Conservation (phyloP, 2,329 filamentous ascomycete genomes). For the Coniochaeta hoffmannii region DNA sequence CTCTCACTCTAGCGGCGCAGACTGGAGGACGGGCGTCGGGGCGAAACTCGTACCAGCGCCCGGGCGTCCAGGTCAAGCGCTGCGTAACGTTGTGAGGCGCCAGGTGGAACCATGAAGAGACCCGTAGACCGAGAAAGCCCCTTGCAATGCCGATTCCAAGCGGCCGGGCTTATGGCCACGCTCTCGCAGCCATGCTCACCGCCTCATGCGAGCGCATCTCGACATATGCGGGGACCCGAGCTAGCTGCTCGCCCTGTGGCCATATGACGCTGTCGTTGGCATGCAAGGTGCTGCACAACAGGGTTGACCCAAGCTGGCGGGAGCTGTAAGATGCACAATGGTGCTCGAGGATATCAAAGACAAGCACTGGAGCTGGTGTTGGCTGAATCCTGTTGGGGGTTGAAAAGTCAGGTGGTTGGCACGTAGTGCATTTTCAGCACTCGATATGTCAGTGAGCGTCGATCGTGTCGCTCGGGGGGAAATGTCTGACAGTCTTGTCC, state of each 20-base stretch:
- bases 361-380: too few species aligned
- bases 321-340: background rate
- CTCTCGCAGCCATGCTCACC: background rate
- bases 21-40: too few species aligned
- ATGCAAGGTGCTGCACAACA: background rate
- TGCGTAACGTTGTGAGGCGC: too few species aligned
- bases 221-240: background rate
- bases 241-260: background rate
- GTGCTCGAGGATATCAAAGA: background rate
- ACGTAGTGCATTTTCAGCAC: too few species aligned
- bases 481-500: too few species aligned
- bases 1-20: too few species aligned
- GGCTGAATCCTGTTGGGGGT: background rate
- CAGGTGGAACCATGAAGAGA: background rate
- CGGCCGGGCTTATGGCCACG: background rate
- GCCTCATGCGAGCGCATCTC: background rate
- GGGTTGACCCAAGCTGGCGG: conserved; percentile 1
- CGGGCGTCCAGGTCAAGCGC: too few species aligned
- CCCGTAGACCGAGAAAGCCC: background rate
- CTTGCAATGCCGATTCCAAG: background rate
- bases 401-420: too few species aligned
- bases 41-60: too few species aligned
- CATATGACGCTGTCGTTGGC: background rate
- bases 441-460: too few species aligned
- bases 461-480: too few species aligned